phyloP scores from a whole-genome alignment of 805 yeast species.

The Huiozyma sinensis region DNA sequence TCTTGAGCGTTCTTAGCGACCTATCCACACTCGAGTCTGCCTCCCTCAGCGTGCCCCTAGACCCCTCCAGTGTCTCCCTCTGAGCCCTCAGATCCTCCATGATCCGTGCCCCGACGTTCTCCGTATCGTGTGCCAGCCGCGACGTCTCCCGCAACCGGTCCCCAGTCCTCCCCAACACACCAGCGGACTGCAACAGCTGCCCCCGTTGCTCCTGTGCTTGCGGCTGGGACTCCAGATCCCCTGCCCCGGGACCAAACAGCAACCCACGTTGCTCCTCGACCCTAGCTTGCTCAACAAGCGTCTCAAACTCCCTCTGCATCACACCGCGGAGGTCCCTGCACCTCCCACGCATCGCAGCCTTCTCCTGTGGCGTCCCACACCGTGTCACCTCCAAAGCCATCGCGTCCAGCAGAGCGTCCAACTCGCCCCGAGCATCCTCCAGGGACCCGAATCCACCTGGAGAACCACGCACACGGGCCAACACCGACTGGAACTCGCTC shows the following conservation, averaged over 20 bases:
- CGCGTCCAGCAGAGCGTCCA: slow-evolving; percentile 64
- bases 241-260: slow-evolving; percentile 48
- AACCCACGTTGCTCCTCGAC: slow-evolving; percentile 31
- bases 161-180: slow-evolving; percentile 69
- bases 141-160: slow-evolving; percentile 82
- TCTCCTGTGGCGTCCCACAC: neutral
- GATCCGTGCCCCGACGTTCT: slow-evolving; percentile 81
- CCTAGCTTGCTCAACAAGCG: slow-evolving; percentile 7
- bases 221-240: neutral
- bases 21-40: slow-evolving; percentile 92
- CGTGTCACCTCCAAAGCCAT: slow-evolving; percentile 63
- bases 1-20: slow-evolving; percentile 71
- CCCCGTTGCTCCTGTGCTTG: slow-evolving; percentile 50
- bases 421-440: slow-evolving; percentile 17
- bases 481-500: slow-evolving; percentile 28
- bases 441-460: slow-evolving; percentile 1
- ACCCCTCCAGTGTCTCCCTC: slow-evolving; percentile 79
- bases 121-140: slow-evolving; percentile 86
- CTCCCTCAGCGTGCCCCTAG: slow-evolving; percentile 75
- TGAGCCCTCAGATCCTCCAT: slow-evolving; percentile 83
- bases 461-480: slow-evolving; percentile 18
- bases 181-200: slow-evolving; percentile 65
- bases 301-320: slow-evolving; percentile 59
- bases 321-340: slow-evolving; percentile 34
- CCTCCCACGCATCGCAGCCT: slow-evolving; percentile 12